Base-by-base conservation (phyloP, 1,139 yeast genomes). In the Pichia terricola region DNA sequence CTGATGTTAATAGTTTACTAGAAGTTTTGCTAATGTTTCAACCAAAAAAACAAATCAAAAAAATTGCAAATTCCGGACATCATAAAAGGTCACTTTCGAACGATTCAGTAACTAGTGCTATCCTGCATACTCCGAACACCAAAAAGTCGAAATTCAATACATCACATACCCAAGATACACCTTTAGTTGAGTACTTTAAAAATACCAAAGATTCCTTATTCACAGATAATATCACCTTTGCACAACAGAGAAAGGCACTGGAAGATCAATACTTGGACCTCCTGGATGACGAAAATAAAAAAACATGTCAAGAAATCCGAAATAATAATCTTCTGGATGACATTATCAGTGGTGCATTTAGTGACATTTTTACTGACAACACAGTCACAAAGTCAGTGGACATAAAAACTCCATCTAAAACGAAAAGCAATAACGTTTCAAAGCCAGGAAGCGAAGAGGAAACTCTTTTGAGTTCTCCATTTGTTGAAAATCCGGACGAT, bases 311-410 rank as follows among this genome's bases (percentile, higher is more conserved):
- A 16, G 22, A 16, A 16, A 16, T 16, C 22, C 22, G 22, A 16
- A 16, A 27, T 22, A 16, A 37, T 6, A 44, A 46, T 34, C 44
- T 46, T 41, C 25, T 41, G 26, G 54, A 50, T 37, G 51, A 64
- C 55, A 46, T 66, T 56, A 38, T 61, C 4, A 65, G 60, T 34
- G 63, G 62, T 4, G 67, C 64, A 0, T 53, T 68, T 4, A 77
- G 73, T 45, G 79, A 75, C 3, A 73, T 72, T 54, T 73, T 71
- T 3, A 75, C 80, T 0, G 79, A 75, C 48, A 75, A 80, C 48
- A 75, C 81, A 0, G 57, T 73, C 3, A 51, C 57, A 2, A 51
- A 51, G 34, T 41, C 50, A 4, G 11, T 39, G 36, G 43, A 40
- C 28, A 28, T n/a, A 5, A 26, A n/a, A n/a, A 11, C 16, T 11